Evolutionary conservation across 495 filamentous ascomycete species (phyloP).

Genomic region (Corynascus novoguineensis): DNA sequence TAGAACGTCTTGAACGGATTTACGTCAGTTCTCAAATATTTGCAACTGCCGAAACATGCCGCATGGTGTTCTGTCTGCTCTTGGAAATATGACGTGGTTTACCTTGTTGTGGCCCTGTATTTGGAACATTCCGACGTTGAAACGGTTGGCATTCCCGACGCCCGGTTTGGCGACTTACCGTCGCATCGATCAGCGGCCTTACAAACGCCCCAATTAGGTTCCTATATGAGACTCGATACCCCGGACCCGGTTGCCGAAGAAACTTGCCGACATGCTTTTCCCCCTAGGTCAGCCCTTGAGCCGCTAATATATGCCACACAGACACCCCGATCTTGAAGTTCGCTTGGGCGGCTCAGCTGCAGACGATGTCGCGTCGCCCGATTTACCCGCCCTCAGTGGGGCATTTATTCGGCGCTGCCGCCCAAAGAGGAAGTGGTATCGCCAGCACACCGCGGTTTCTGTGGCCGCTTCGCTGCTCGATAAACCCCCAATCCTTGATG

Average conservation of each 20-base stretch:
- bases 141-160: too few species aligned
- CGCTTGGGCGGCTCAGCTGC: neutral
- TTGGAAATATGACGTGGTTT: neutral
- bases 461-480: neutral
- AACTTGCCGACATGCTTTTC: neutral
- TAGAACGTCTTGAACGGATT: too few species aligned
- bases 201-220: too few species aligned
- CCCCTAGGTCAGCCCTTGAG: neutral
- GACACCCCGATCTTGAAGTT: neutral
- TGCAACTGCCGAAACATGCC: too few species aligned
- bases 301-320: neutral
- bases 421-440: neutral
- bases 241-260: neutral
- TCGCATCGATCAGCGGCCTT: too few species aligned
- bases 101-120: neutral
- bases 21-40: too few species aligned
- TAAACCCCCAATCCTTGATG: constrained; percentile 10
- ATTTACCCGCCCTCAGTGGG: constrained; percentile 11
- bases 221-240: neutral
- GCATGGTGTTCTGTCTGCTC: too few species aligned
- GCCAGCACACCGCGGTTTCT: neutral
- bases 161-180: too few species aligned
- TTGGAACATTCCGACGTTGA: neutral
- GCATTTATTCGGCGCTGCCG: neutral
- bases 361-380: neutral